Conservation (phyloP, 164 flowering plant genomes). For the Warburgia ugandensis region DNA sequence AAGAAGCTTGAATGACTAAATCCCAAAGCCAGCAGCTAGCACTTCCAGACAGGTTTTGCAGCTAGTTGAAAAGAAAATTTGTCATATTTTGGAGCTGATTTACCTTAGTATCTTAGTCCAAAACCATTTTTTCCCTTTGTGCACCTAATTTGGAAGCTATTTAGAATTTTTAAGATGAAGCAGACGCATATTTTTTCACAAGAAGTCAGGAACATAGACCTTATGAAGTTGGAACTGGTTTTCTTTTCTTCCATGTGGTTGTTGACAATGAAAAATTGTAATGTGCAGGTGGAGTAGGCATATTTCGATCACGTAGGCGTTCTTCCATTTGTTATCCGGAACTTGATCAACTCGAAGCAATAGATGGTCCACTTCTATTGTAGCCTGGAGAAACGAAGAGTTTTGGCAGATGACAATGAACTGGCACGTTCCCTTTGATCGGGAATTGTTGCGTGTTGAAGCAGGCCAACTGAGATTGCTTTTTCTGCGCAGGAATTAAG, state of each 20-base stretch:
- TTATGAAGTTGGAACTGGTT: too few relatives aligned
- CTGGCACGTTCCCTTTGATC: not conserved
- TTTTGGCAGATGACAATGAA: too few relatives aligned
- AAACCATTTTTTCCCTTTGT: too few relatives aligned
- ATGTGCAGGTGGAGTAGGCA: slow-evolving; percentile 82
- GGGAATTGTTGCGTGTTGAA: not conserved
- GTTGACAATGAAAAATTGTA: not conserved
- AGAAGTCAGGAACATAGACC: too few relatives aligned
- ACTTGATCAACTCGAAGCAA: slow-evolving; percentile 25
- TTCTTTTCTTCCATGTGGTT: not conserved
- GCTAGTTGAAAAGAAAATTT: too few relatives aligned
- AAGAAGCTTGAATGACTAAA: too few relatives aligned
- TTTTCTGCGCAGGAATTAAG: not conserved
- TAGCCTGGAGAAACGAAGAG: too few relatives aligned
- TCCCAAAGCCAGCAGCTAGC: too few relatives aligned
- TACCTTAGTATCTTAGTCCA: too few relatives aligned
- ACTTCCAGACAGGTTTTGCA: too few relatives aligned
- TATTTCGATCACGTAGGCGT: slow-evolving; percentile 88
- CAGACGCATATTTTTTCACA: not conserved
- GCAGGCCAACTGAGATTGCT: not conserved
- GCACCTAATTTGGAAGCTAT: not conserved
- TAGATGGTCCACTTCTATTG: slow-evolving; percentile 2
- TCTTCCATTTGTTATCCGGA: slow-evolving; percentile 77
- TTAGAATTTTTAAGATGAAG: not conserved
- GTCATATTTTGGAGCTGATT: too few relatives aligned